Percentiles rank a stretch among this genome's conserved stretches.
phyloP scores from a whole-genome alignment of 805 yeast species.

The Starmerella geochares region DNA sequence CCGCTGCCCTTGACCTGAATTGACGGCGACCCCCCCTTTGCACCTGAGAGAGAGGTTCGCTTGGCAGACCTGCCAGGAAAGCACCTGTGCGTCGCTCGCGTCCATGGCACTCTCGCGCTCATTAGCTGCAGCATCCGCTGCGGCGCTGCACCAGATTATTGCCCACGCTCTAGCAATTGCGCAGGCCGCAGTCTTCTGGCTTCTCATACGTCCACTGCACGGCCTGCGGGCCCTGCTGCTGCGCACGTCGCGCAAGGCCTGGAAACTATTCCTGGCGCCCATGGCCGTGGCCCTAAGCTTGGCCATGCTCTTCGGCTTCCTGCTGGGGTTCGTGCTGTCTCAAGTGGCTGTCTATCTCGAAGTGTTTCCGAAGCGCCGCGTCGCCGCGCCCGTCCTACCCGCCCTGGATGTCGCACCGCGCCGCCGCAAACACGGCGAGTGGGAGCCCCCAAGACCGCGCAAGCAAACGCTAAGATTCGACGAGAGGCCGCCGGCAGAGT shows the following conservation, averaged over 20 bases:
- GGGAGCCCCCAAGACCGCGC: not conserved
- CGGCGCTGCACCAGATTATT: not conserved
- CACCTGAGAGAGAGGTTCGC: not conserved
- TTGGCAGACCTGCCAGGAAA: slow-evolving; percentile 1
- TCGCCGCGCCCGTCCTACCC: not conserved
- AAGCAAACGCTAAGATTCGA: not conserved
- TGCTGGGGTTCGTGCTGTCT: slow-evolving; percentile 5
- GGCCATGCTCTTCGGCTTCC: slow-evolving; percentile 3
- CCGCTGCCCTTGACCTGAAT: not conserved
- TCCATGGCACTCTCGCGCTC: not conserved
- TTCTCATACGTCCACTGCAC: not conserved
- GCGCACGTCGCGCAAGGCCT: not conserved
- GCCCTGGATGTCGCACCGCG: not conserved
- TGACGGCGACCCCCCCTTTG: not conserved
- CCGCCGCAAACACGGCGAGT: not conserved
- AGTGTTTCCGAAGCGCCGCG: slow-evolving; percentile 8
- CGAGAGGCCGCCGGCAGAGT: not conserved
- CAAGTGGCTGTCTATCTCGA: slow-evolving; percentile 7
- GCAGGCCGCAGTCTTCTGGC: not conserved
- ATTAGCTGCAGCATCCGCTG: not conserved
- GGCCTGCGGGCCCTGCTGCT: not conserved
- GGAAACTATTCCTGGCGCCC: slow-evolving; percentile 2
- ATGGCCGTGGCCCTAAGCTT: not conserved
- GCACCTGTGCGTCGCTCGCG: not conserved
- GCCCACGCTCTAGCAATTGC: not conserved